Conservation (phyloP, 169 alveolate species). For the Perkinsus olseni region DNA sequence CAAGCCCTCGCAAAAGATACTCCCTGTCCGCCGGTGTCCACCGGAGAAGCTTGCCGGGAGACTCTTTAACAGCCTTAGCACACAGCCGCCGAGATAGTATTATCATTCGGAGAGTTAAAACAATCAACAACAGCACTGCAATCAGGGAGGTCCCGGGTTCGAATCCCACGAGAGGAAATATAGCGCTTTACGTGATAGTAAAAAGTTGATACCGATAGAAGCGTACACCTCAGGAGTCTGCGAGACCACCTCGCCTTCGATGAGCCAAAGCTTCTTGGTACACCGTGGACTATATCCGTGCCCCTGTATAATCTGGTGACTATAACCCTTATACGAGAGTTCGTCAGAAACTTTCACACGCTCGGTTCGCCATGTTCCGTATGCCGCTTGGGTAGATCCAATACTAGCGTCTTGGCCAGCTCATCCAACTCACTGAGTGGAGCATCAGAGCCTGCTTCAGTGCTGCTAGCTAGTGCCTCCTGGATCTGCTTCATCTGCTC, state of each 20-base stretch:
- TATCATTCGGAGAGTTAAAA: not conserved
- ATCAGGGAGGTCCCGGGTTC: too few species aligned
- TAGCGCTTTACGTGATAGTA: too few species aligned
- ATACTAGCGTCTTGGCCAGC: not conserved
- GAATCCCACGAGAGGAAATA: too few species aligned
- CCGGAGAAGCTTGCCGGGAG: not conserved
- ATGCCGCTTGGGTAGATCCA: not conserved
- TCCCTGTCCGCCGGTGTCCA: not conserved
- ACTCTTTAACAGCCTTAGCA: not conserved
- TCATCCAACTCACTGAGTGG: not conserved
- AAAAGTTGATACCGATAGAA: too few species aligned
- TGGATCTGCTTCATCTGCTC: not conserved
- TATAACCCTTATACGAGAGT: not conserved
- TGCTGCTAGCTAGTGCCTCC: not conserved
- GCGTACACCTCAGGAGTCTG: too few species aligned
- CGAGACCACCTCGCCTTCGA: too few species aligned
- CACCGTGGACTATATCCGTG: too few species aligned
- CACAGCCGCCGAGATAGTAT: not conserved
- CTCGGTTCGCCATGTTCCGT: not conserved
- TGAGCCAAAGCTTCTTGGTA: too few species aligned
- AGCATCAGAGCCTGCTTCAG: not conserved
- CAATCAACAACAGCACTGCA: not conserved
- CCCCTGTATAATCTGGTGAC: too few species aligned
- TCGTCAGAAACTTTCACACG: not conserved
- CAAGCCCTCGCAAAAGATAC: not conserved